Percentiles rank a stretch among this genome's conserved stretches.
These are phyloP conservation scores for Aspergillus japonicus DNA, from an alignment of 2,329 filamentous ascomycete genomes.

Conservation along the genomic window DNA sequence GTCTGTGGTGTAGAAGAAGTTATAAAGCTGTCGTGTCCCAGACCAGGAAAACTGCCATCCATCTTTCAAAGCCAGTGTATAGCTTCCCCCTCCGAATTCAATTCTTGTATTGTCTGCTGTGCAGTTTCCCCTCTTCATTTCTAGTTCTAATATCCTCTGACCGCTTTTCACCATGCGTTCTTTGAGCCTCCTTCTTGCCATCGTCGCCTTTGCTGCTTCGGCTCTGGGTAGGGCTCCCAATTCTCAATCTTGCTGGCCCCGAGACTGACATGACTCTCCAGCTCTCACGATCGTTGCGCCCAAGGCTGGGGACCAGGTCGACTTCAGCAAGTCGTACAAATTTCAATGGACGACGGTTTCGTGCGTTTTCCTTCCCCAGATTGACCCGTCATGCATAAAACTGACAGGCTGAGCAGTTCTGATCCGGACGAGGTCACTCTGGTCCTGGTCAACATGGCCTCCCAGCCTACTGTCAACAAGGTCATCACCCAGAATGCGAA, in stretches of 20 bases:
- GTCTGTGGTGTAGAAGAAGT: neutral
- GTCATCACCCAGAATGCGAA: conserved; percentile 38
- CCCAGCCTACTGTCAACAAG: conserved; percentile 34
- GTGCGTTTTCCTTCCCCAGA: conserved; percentile 21
- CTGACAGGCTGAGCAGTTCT: conserved; percentile 28
- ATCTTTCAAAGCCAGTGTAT: neutral
- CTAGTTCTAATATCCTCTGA: conserved; percentile 5
- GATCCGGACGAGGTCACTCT: conserved; percentile 44
- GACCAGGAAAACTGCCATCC: neutral
- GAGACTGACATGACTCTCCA: neutral
- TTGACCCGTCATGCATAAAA: neutral
- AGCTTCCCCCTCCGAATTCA: neutral
- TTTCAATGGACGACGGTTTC: conserved; percentile 42
- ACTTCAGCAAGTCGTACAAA: conserved; percentile 38
- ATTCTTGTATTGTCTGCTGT: neutral
- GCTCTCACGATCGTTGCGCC: conserved; percentile 40
- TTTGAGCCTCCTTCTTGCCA: conserved; percentile 20
- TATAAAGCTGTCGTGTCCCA: neutral
- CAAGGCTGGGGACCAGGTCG: conserved; percentile 30
- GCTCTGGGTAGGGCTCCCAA: conserved; percentile 26
- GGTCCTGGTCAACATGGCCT: conserved; percentile 42
- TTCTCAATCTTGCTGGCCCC: neutral
- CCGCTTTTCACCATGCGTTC: conserved; percentile 29
- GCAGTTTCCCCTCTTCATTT: neutral
- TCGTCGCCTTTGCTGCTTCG: conserved; percentile 31